Base-by-base conservation (phyloP, 2,329 filamentous ascomycete species). In the Aspergillus transmontanensis region DNA sequence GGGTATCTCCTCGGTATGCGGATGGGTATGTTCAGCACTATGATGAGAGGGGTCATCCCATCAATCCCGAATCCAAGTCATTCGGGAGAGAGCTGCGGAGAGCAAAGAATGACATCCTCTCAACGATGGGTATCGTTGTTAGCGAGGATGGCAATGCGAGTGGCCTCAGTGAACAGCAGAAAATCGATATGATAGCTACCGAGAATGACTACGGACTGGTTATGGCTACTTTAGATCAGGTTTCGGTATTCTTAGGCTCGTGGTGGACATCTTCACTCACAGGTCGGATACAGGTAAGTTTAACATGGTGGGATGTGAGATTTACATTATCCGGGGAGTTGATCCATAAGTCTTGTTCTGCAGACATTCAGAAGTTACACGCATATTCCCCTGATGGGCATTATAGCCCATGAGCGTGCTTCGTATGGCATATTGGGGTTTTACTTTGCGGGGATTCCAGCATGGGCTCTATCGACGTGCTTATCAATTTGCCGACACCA, bases 81-180 rank as follows among this genome's bases (percentile, higher is more conserved):
- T 69, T 78, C 32, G 76, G 75, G 11, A 76, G 77, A 46, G 75
- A 77, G 57, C 75, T 83, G 9, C 73, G 79, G 57, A 77, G 80
- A 69, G 82, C 82, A 0, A 82, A 83, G 64, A 84, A 84, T 73
- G 82, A 84, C 64, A 80, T 83, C 36, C 74, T 83, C 19, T 80
- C 79, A 26, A 82, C 79, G 10, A 81, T 83, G 75, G 81, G 82
- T 4, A 79, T 83, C 45, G 80, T 82, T 45, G 78, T 81, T 63
- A 80, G 78, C 59, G 76, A 80, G 64, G 74, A 79, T 66, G 73
- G 76, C 19, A 77, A 72, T 43, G 62, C 73, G 30, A 71, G 70
- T 59, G 68, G 71, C n/a, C 70, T 74, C 39, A 76, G 74, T 60
- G 78, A 80, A 63, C 72, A 75, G 64, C 72, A 79, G 62, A 77